Conservation (phyloP, 2,329 filamentous ascomycete species). For the Pochonia chlamydosporia region DNA sequence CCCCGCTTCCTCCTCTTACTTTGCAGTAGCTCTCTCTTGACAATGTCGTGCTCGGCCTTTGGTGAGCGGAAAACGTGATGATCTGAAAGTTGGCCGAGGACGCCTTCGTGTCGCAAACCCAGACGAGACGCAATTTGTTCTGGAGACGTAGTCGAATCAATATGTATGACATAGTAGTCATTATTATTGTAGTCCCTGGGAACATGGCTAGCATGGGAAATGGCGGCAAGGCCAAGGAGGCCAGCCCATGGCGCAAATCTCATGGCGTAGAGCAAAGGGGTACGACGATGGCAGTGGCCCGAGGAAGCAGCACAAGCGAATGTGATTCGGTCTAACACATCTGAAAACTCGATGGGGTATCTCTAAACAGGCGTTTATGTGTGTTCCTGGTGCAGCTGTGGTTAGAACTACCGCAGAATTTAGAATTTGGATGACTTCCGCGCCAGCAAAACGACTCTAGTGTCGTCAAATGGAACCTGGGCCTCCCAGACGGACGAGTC, state of each 20-base stretch:
- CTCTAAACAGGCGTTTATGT: not conserved
- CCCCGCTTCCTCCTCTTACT: constrained; percentile 58
- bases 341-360: not conserved
- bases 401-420: not conserved
- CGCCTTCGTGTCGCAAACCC: constrained; percentile 74
- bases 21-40: constrained; percentile 46
- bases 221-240: constrained; percentile 44
- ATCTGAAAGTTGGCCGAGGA: constrained; percentile 67
- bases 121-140: constrained; percentile 64
- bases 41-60: constrained; percentile 55
- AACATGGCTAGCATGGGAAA: constrained; percentile 43
- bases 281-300: not conserved
- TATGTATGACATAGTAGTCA: constrained; percentile 91
- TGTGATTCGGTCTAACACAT: constrained; percentile 3
- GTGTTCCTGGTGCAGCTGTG: not conserved
- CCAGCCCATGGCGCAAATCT: constrained; percentile 47
- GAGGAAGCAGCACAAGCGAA: not conserved
- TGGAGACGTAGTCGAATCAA: constrained; percentile 62
- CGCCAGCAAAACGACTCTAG: not conserved
- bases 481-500: too few relatives aligned
- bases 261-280: constrained; percentile 29
- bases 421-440: not conserved
- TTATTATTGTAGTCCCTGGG: constrained; percentile 69
- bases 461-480: too few relatives aligned
- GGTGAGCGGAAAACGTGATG: constrained; percentile 83